Evolutionary conservation across 1,284 basidiomycete species (phyloP).

Genomic region (Marasmius tenuissimus): DNA sequence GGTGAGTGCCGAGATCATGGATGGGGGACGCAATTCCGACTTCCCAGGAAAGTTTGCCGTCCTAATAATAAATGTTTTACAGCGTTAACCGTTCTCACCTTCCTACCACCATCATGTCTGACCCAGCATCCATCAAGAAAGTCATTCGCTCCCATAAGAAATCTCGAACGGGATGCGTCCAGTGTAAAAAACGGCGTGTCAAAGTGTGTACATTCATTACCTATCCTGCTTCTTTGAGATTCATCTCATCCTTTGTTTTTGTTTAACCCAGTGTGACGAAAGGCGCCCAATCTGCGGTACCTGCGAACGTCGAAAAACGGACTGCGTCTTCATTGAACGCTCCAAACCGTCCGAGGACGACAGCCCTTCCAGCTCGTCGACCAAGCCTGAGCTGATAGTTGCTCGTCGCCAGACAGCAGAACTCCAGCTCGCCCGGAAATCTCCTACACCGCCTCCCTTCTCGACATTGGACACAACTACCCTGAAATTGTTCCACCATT

Average conservation of each 20-base stretch:
- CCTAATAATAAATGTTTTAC: too few relatives aligned
- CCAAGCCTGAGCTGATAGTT: not conserved
- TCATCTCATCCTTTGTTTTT: not conserved
- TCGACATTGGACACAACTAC: not conserved
- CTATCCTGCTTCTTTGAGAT: not conserved
- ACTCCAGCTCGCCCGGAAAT: not conserved
- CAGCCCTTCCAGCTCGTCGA: not conserved
- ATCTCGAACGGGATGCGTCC: not conserved
- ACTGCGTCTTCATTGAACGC: not conserved
- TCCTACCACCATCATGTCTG: too few relatives aligned
- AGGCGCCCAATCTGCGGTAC: not conserved
- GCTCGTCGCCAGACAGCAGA: not conserved
- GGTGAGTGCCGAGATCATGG: too few relatives aligned
- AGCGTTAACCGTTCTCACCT: too few relatives aligned
- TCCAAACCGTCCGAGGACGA: not conserved
- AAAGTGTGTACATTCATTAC: not conserved
- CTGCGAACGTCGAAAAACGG: not conserved
- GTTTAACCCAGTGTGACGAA: not conserved
- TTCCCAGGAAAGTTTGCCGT: too few relatives aligned
- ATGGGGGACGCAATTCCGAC: too few relatives aligned
- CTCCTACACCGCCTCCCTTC: not conserved
- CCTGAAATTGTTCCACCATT: not conserved
- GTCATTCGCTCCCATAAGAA: not conserved
- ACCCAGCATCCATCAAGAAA: not conserved
- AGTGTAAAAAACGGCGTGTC: not conserved